Evolutionary conservation across 495 filamentous ascomycete species (phyloP), one percentile per base, ranked within the genome.

Genomic region (Usnea hakonensis): DNA sequence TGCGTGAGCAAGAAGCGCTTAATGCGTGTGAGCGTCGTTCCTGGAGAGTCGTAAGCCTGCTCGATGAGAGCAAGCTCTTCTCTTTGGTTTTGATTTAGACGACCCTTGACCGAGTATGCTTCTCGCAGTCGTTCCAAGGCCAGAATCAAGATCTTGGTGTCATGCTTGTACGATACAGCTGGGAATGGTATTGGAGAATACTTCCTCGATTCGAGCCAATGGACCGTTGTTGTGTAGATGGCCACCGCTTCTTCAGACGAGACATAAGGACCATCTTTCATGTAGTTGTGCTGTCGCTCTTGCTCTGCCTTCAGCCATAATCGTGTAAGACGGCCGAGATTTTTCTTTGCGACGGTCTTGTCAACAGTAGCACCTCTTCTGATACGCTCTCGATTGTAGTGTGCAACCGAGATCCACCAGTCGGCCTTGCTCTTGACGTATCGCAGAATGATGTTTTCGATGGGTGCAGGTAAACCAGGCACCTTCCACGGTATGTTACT

Each of bases 401-500:
- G 94, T 30, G 94, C 94, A 46, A 98, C 95, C 36, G 90, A 95
- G 56, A 98, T 93, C 94, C 94, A 98, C 95, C 94, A 98, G 73
- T 98, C 94, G 32, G 94, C 95, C 77, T 98, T 98, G 72, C 90
- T 90, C 81, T 98, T 98, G 62, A 98, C 94, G 67, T 98, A 98
- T 64, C 94, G 87, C 62, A 98, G 81, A 69, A 98, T 97, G 68
- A 97, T 95, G 69, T 97, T 97, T 75, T 98, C 94, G 61, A 98
- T 97, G 3, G 94, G 91, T 4, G 95, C 95, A 44, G 94, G 94
- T 56, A 98, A 74, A 35, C 94, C 94, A 59, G 94, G 94, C 3
- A 98, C 94, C 76, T 98, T 98, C 94, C 94, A 98, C 7, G 94
- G 94, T 68, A 98, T 97, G 70, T 98, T 98, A 81, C 91, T 96